Evolutionary conservation across 768 basidiomycete species (phyloP).

Genomic region (Hygrophoropsis aurantiaca): DNA sequence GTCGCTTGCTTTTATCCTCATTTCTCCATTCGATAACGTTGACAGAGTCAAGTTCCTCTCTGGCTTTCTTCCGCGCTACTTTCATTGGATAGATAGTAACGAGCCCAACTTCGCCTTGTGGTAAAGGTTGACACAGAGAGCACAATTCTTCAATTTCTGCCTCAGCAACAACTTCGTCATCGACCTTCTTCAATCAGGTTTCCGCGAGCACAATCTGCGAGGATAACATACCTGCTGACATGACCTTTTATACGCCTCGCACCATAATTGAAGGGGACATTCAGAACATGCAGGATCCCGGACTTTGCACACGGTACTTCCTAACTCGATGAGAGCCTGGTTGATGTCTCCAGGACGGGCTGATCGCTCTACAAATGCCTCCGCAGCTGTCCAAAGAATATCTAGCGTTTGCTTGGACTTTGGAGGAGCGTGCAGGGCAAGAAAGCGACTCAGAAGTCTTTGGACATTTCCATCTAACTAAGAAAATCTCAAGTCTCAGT

Average conservation of each 20-base stretch:
- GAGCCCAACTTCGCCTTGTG: conserved; percentile 16
- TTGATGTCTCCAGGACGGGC: conserved; percentile 80
- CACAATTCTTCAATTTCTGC: conserved; percentile 81
- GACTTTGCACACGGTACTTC: conserved; percentile 89
- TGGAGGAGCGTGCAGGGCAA: conserved; percentile 80
- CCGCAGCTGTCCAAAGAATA: conserved; percentile 80
- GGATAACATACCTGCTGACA: conserved; percentile 10
- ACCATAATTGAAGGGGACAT: conserved; percentile 74
- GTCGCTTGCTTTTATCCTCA: conserved; percentile 39
- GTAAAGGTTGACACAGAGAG: conserved; percentile 61
- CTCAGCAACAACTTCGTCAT: conserved; percentile 11
- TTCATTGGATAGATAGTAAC: conserved; percentile 91
- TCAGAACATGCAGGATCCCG: conserved; percentile 69
- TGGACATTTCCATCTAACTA: conserved; percentile 92
- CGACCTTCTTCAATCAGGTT: not conserved
- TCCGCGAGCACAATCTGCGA: no score
- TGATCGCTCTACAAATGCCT: conserved; percentile 57
- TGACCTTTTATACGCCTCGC: conserved; percentile 54
- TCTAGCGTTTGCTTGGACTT: conserved; percentile 79
- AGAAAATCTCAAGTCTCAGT: conserved; percentile 1
- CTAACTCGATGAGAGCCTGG: conserved; percentile 92
- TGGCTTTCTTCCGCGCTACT: conserved; percentile 73
- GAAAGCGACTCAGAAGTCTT: conserved; percentile 77
- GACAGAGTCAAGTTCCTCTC: conserved; percentile 84
- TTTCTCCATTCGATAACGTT: conserved; percentile 81